Percentiles rank a stretch among this genome's conserved stretches.
Evolutionary conservation across 208 protist genomes (phyloP).

Genomic region (Leishmania turanica): DNA sequence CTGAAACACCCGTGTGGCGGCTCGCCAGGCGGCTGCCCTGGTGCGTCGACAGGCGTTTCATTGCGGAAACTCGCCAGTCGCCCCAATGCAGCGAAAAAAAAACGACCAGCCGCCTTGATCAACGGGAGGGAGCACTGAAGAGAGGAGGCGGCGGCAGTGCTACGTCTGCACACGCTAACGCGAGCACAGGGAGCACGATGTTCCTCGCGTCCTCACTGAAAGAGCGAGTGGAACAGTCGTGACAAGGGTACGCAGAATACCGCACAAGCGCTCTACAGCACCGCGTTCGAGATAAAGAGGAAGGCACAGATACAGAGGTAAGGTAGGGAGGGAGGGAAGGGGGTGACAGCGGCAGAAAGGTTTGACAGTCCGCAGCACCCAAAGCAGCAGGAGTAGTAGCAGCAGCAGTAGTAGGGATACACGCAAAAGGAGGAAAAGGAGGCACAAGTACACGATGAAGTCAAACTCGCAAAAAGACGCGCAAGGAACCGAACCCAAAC

Average conservation of each 20-base stretch:
- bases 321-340: background rate
- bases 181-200: background rate
- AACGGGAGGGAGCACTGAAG: background rate
- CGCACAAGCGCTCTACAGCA: background rate
- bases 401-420: slow-evolving; percentile 6
- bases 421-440: background rate
- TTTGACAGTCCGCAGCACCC: background rate
- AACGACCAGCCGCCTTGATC: background rate
- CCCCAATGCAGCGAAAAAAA: background rate
- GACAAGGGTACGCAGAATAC: background rate
- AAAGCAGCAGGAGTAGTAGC: background rate
- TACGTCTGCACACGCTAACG: background rate
- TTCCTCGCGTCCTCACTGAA: background rate
- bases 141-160: background rate
- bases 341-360: background rate
- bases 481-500: background rate
- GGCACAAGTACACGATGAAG: background rate
- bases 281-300: background rate
- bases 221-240: background rate
- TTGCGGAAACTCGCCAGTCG: background rate
- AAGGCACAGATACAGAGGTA: background rate
- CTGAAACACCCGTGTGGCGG: background rate
- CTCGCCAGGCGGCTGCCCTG: background rate
- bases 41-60: slow-evolving; percentile 1
- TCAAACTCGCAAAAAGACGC: background rate